Base-by-base conservation (phyloP, 2,329 filamentous ascomycete species). In the Calonectria fujianensis region DNA sequence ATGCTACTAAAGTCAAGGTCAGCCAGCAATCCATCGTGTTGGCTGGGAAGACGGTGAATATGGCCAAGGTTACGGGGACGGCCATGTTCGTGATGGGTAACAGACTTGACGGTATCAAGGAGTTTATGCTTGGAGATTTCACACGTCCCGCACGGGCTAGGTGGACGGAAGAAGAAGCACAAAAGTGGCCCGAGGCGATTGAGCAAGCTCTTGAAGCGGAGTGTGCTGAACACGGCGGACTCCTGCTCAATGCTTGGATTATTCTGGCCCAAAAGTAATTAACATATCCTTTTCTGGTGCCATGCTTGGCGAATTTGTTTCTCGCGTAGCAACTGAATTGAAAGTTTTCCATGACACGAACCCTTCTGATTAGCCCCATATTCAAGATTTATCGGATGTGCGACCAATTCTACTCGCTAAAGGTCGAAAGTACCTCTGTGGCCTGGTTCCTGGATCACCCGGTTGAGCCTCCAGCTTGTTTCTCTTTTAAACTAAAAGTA, bases 171-270 rank as follows among this genome's bases (percentile, higher is more conserved):
- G 78, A 79, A n/a, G 80, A 83, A 54, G 74, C 71, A 3, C 57
- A 63, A 3, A 76, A 29, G 8, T 83, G 81, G 81, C 74, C 78
- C 0, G 76, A 61, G 0, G 78, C 76, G 14, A 67, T 82, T 29
- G 76, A 75, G 1, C 31, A 78, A 41, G 80, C 74, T 1, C 59
- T 82, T 2, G 51, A 75, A 52, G 72, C 66, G 11, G 79, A 80
- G 57, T 57, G 77, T 27, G 76, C 76, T 32, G 52, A 24, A 20
- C 39, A 75, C 66, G 81, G 80, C 0, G 81, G 81, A 0, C 52
- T 82, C 27, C 71, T 67, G 18, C 81, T 80, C 48, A 74, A 81
- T 20, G 65, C 73, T 7, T 82, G 75, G 74, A 73, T 80, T n/a
- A 74, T 82, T 5, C 27, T 59, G 18, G 39, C 48, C 32, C 66